Percentiles rank a stretch among this genome's conserved stretches.
phyloP scores from a whole-genome alignment of 2,329 filamentous ascomycete species.

The Lasiodiplodia sp. region DNA sequence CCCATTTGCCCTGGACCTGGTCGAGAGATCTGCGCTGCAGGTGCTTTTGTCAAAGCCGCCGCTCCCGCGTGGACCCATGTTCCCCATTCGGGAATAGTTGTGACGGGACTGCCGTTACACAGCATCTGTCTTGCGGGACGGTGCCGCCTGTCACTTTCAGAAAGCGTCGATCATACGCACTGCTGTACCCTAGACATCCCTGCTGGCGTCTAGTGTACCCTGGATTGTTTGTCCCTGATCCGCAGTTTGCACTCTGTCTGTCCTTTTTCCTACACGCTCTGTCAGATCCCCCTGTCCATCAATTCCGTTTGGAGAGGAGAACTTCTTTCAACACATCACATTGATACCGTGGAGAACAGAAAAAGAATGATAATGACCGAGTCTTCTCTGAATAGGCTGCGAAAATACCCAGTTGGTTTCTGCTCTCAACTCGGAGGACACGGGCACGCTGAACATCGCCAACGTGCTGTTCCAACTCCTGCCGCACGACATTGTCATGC shows the following conservation, averaged over 20 bases:
- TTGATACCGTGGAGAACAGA: too few species aligned
- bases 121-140: background rate
- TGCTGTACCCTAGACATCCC: too few species aligned
- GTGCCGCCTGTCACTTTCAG: too few species aligned
- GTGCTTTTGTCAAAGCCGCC: background rate
- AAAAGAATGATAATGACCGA: background rate
- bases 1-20: background rate
- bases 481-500: slow-evolving; percentile 52
- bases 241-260: too few species aligned
- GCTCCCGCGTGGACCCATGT: background rate
- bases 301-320: too few species aligned
- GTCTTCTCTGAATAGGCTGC: slow-evolving; percentile 46
- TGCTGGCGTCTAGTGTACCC: too few species aligned
- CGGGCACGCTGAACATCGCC: slow-evolving; percentile 58
- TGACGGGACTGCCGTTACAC: background rate
- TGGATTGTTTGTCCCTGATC: too few species aligned
- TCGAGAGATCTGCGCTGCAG: background rate
- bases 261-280: too few species aligned
- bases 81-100: background rate
- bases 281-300: too few species aligned
- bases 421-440: slow-evolving; percentile 58
- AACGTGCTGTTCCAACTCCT: slow-evolving; percentile 51
- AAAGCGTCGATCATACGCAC: too few species aligned
- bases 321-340: too few species aligned
- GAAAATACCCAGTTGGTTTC: slow-evolving; percentile 58